Percentiles rank a stretch among this genome's conserved stretches.
phyloP scores from a whole-genome alignment of 371 early-diverging fungal species.

The Conidiobolus incongruus region DNA sequence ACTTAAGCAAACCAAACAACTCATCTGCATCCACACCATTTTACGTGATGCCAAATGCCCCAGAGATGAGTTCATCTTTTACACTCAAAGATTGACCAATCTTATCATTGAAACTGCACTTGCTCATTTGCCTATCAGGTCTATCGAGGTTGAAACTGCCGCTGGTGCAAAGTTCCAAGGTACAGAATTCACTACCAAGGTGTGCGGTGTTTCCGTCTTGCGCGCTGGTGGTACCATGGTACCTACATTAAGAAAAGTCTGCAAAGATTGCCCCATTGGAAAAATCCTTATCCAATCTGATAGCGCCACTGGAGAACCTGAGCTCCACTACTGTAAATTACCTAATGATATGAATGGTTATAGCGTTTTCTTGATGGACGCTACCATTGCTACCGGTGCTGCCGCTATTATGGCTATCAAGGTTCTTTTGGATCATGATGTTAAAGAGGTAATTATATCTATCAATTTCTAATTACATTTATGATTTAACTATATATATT shows the following conservation, averaged over 20 bases:
- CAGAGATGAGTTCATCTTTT: slow-evolving; percentile 77
- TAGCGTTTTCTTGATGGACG: slow-evolving; percentile 48
- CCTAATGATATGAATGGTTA: slow-evolving; percentile 31
- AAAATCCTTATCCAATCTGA: slow-evolving; percentile 74
- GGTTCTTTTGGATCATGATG: slow-evolving; percentile 68
- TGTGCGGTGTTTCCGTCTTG: slow-evolving; percentile 64
- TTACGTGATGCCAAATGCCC: slow-evolving; percentile 42
- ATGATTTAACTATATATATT: slow-evolving; percentile 2
- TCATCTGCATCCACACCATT: slow-evolving; percentile 64
- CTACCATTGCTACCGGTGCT: slow-evolving; percentile 67
- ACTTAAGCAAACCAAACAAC: slow-evolving; percentile 36
- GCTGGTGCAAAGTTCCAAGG: slow-evolving; percentile 31
- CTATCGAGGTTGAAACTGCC: slow-evolving; percentile 32
- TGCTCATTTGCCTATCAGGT: slow-evolving; percentile 27
- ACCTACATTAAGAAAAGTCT: slow-evolving; percentile 51
- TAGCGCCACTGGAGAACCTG: slow-evolving; percentile 57
- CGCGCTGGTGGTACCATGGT: slow-evolving; percentile 84
- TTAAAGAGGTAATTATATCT: slow-evolving; percentile 28
- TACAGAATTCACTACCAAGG: slow-evolving; percentile 14
- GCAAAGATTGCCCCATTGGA: slow-evolving; percentile 55
- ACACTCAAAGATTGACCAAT: slow-evolving; percentile 62
- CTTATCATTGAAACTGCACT: slow-evolving; percentile 62
- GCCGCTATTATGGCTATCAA: slow-evolving; percentile 84
- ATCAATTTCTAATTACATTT: neutral
- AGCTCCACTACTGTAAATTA: slow-evolving; percentile 54